Evolutionary conservation across 805 yeast genomes (phyloP).

Genomic region (Phaffomyces opuntiae): DNA sequence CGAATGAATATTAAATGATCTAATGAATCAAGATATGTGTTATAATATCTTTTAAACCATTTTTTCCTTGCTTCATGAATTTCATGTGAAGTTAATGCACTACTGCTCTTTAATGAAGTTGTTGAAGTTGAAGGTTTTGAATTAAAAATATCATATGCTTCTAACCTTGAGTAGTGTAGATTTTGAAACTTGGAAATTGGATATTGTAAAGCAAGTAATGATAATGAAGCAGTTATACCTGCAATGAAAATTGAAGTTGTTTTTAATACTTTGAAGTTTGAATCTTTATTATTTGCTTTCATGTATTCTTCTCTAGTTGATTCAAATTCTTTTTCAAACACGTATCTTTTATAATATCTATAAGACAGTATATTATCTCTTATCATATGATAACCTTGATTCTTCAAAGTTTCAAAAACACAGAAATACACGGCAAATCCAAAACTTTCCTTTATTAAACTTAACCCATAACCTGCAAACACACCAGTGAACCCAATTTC

Average conservation of each 20-base stretch:
- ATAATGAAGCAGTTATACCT: slow-evolving; percentile 80
- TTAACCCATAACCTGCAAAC: slow-evolving; percentile 81
- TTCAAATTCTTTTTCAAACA: slow-evolving; percentile 21
- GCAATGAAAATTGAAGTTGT: slow-evolving; percentile 71
- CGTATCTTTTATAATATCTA: slow-evolving; percentile 31
- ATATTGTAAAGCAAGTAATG: slow-evolving; percentile 71
- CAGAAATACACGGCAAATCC: slow-evolving; percentile 84
- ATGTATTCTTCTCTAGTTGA: slow-evolving; percentile 13
- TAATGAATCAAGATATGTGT: slow-evolving; percentile 72
- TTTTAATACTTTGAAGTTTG: slow-evolving; percentile 40
- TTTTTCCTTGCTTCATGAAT: slow-evolving; percentile 5
- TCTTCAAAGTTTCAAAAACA: slow-evolving; percentile 73
- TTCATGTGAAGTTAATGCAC: slow-evolving; percentile 4
- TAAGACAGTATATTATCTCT: slow-evolving; percentile 38
- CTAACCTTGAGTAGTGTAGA: slow-evolving; percentile 71
- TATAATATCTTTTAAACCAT: slow-evolving; percentile 44
- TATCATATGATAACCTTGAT: slow-evolving; percentile 49
- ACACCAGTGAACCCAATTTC: slow-evolving; percentile 80
- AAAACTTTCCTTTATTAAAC: slow-evolving; percentile 67
- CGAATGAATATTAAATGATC: slow-evolving; percentile 50
- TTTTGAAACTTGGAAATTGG: slow-evolving; percentile 78
- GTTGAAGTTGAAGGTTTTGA: slow-evolving; percentile 18
- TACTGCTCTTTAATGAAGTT: too few relatives aligned
- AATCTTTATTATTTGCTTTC: slow-evolving; percentile 22
- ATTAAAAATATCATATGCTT: slow-evolving; percentile 64